Percentiles rank a stretch among this genome's conserved stretches.
phyloP scores from a whole-genome alignment of 129 eudicot genomes.

The Tagetes patula region DNA sequence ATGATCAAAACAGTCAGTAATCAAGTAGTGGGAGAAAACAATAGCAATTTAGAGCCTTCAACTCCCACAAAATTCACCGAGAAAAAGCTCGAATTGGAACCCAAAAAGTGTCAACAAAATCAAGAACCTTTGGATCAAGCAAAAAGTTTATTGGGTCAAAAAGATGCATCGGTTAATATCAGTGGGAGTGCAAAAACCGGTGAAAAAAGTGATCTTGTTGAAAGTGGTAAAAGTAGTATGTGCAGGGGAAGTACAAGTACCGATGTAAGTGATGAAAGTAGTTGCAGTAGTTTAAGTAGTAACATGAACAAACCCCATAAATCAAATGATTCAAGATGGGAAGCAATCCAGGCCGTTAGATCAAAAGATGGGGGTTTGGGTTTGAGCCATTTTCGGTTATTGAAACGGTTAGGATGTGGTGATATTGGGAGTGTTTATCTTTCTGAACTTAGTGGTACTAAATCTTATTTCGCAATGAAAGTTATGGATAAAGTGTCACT shows the following conservation, averaged over 20 bases:
- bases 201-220: conserved; percentile 49
- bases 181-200: conserved; percentile 25
- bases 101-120: conserved; percentile 29
- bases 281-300: conserved; percentile 73
- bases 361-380: conserved; percentile 60
- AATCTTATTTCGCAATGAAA: conserved; percentile 76
- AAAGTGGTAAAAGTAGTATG: conserved; percentile 72
- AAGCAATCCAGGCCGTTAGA: conserved; percentile 73
- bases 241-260: conserved; percentile 75
- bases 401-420: conserved; percentile 74
- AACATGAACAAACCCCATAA: conserved; percentile 70
- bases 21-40: conserved; percentile 34
- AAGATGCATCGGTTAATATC: conserved; percentile 32
- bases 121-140: conserved; percentile 36
- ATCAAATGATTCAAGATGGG: conserved; percentile 79
- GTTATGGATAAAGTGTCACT: conserved; percentile 73
- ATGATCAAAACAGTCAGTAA: conserved; percentile 34
- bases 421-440: conserved; percentile 48
- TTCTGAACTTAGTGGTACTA: conserved; percentile 53
- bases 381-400: conserved; percentile 61
- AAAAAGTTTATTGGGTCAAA: conserved; percentile 35
- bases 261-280: conserved; percentile 72
- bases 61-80: conserved; percentile 33
- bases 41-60: conserved; percentile 38
- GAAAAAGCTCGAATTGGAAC: conserved; percentile 26